These are phyloP conservation scores for Trichocladium uniseriatum DNA, from an alignment of 495 filamentous ascomycete genomes.

Conservation along the genomic window DNA sequence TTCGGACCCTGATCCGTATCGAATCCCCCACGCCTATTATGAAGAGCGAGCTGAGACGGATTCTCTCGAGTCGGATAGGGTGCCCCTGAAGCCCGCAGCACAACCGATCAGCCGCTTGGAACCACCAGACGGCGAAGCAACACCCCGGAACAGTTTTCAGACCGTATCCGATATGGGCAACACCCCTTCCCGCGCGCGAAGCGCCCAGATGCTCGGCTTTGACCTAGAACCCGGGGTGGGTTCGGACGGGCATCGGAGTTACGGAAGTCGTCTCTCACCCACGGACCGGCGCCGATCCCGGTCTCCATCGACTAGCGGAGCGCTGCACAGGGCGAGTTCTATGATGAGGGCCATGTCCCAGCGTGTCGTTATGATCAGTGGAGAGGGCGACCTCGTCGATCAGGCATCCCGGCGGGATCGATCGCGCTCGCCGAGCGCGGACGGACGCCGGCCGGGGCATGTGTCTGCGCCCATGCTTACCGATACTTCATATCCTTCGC, in stretches of 20 bases:
- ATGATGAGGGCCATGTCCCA: conserved; percentile 96
- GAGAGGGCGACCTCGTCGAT: conserved; percentile 67
- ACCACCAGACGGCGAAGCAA: conserved; percentile 42
- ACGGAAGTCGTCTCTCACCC: conserved; percentile 40
- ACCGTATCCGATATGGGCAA: conserved; percentile 44
- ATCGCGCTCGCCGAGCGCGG: conserved; percentile 39
- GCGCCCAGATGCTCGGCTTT: conserved; percentile 38
- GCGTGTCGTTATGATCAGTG: conserved; percentile 94
- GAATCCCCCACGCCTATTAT: conserved; percentile 38
- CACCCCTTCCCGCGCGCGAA: conserved; percentile 31
- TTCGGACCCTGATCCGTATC: conserved; percentile 28
- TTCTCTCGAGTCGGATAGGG: conserved; percentile 61
- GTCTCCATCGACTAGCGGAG: conserved; percentile 47
- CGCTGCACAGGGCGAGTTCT: conserved; percentile 70
- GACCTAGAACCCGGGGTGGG: conserved; percentile 44
- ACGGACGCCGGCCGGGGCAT: conserved; percentile 28
- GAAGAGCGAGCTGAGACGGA: conserved; percentile 45
- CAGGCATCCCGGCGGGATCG: conserved; percentile 63
- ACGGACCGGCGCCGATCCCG: conserved; percentile 46
- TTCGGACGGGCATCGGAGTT: conserved; percentile 36
- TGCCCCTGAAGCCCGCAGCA: conserved; percentile 50
- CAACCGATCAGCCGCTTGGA: conserved; percentile 58
- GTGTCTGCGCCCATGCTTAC: conserved; percentile 44
- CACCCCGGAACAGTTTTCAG: conserved; percentile 55
- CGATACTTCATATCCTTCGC: conserved; percentile 41